A percentile compares a stretch with the other conserved stretches of the same genome.
Conservation (phyloP, 371 early-diverging fungal species). For the Circinella umbellata region DNA sequence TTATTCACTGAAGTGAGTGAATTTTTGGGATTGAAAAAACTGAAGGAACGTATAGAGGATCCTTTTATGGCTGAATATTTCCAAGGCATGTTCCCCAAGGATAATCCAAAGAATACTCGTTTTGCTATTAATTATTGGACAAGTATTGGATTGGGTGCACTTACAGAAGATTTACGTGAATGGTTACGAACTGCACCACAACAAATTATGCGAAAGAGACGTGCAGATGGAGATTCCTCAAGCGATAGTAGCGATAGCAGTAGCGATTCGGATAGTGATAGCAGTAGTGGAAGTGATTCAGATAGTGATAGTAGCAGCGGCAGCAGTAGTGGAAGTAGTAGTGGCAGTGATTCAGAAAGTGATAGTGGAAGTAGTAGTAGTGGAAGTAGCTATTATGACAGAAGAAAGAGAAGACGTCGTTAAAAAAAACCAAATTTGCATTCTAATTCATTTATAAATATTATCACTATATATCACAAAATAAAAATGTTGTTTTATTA, state of each 20-base stretch:
- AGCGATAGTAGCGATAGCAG: constrained; percentile 23
- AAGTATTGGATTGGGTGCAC: constrained; percentile 89
- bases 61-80: constrained; percentile 67
- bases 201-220: constrained; percentile 52
- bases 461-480: no score
- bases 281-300: constrained; percentile 24
- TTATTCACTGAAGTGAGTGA: constrained; percentile 92
- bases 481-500: no score
- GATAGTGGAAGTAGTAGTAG: constrained; percentile 16
- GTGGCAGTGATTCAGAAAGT: constrained; percentile 15
- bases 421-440: not conserved
- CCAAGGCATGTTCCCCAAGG: constrained; percentile 90
- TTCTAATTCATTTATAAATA: no score
- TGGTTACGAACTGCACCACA: constrained; percentile 71
- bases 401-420: constrained; percentile 9
- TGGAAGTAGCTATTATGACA: constrained; percentile 16
- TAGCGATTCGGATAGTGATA: constrained; percentile 26
- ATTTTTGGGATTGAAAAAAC: constrained; percentile 78
- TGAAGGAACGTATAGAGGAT: constrained; percentile 80
- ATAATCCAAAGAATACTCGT: constrained; percentile 86
- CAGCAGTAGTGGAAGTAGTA: constrained; percentile 21
- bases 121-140: constrained; percentile 99
- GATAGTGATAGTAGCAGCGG: constrained; percentile 18
- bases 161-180: constrained; percentile 94
- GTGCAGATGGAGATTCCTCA: constrained; percentile 28